A percentile compares a stretch with the other conserved stretches of the same genome.
These are phyloP conservation scores for Oryza punctata DNA, from an alignment of 176 grass and related monocot species.

Conservation along the genomic window DNA sequence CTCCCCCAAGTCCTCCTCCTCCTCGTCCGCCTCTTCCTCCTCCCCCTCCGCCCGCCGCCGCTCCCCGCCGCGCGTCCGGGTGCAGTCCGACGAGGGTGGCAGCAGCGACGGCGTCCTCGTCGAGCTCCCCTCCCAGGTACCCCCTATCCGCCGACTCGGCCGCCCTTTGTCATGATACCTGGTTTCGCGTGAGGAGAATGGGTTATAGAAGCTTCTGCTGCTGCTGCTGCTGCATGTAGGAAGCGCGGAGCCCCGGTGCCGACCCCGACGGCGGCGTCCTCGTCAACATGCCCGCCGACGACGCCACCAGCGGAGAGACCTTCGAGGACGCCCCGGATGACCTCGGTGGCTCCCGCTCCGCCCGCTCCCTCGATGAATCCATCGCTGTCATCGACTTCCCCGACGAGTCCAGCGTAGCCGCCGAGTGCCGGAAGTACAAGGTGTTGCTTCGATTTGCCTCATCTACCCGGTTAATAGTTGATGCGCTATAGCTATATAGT, in stretches of 20 bases:
- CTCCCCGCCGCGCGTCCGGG: conserved; percentile 49
- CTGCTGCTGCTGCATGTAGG: conserved; percentile 39
- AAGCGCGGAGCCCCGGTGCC: conserved; percentile 51
- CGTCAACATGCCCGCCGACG: conserved; percentile 67
- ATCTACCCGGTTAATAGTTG: neutral
- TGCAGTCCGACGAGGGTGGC: conserved; percentile 78
- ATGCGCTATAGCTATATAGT: neutral
- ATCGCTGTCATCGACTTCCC: conserved; percentile 78
- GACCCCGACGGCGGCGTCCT: conserved; percentile 73
- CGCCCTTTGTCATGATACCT: neutral
- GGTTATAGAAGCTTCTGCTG: conserved; percentile 27
- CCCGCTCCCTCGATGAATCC: conserved; percentile 74
- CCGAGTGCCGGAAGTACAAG: conserved; percentile 84
- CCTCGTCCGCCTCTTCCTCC: conserved; percentile 34
- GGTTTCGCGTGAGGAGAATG: neutral
- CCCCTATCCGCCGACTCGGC: neutral
- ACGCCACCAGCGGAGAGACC: conserved; percentile 72
- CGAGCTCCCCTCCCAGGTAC: conserved; percentile 76
- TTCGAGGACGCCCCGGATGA: conserved; percentile 89
- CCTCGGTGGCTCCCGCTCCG: conserved; percentile 39
- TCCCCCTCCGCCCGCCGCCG: conserved; percentile 30
- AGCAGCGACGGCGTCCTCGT: conserved; percentile 99
- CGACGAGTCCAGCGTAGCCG: conserved; percentile 44
- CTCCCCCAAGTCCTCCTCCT: conserved; percentile 67
- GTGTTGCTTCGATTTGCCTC: conserved; percentile 38